These are phyloP conservation scores for Epichloe gansuensis DNA, from an alignment of 2,329 filamentous ascomycete genomes.

Conservation along the genomic window DNA sequence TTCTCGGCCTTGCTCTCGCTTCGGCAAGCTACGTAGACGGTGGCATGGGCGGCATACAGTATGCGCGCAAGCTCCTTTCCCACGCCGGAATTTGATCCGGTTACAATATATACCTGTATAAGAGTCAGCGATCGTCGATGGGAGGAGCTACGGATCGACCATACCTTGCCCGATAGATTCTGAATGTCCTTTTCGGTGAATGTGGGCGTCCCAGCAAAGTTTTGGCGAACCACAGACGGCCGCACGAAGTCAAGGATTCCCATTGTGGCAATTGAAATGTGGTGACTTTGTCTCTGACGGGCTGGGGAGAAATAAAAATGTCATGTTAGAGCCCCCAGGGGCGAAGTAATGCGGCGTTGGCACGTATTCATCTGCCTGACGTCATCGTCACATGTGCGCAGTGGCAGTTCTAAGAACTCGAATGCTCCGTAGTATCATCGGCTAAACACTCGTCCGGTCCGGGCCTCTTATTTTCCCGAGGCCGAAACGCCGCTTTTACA, in stretches of 20 bases:
- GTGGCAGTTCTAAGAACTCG: no score
- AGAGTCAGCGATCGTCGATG: no score
- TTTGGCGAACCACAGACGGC: not conserved
- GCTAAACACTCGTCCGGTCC: no score
- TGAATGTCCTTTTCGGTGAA: conserved; percentile 52
- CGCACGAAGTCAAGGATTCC: not conserved
- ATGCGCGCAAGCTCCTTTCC: conserved; percentile 40
- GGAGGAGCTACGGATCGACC: not conserved
- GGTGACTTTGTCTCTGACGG: no score
- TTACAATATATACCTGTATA: conserved; percentile 37
- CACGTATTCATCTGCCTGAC: no score
- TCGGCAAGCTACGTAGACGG: conserved; percentile 43
- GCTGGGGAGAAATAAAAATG: no score
- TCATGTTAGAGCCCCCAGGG: no score
- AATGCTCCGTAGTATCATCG: no score
- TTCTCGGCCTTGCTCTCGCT: conserved; percentile 29
- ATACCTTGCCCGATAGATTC: conserved; percentile 31
- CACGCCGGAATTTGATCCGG: conserved; percentile 29
- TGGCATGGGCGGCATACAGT: conserved; percentile 40
- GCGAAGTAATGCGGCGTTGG: no score
- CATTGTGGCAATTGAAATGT: not conserved
- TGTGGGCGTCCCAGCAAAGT: conserved; percentile 11
- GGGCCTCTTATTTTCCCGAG: no score
- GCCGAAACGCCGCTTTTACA: no score
- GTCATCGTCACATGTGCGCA: no score